Conservation (phyloP, 2,329 filamentous ascomycete genomes). For the Zymoseptoria crescenta region DNA sequence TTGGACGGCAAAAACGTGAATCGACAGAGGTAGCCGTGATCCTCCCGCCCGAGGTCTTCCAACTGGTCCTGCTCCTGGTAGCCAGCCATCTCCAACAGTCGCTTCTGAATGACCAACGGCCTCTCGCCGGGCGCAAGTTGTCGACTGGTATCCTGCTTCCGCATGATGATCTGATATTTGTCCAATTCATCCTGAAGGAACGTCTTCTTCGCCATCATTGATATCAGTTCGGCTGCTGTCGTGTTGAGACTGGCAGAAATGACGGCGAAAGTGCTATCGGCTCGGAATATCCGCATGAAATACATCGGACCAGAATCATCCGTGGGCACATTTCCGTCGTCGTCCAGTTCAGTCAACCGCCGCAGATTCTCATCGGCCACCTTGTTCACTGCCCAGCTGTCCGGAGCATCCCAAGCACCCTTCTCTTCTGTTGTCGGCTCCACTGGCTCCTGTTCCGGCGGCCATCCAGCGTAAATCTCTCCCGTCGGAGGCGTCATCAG, state of each 20-base stretch:
- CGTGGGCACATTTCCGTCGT: constrained; percentile 53
- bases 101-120: constrained; percentile 85
- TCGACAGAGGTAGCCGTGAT: constrained; percentile 93
- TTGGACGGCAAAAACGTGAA: constrained; percentile 91
- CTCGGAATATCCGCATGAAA: constrained; percentile 91
- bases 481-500: constrained; percentile 60
- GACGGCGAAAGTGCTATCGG: constrained; percentile 89
- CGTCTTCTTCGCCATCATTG: constrained; percentile 89
- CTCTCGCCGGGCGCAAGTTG: constrained; percentile 72
- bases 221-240: constrained; percentile 76
- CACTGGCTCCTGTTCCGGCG: constrained; percentile 28
- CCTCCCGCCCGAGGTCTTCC: constrained; percentile 89
- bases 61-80: constrained; percentile 81
- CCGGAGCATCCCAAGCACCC: constrained; percentile 81
- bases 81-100: constrained; percentile 80
- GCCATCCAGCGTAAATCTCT: constrained; percentile 44
- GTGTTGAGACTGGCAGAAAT: constrained; percentile 77
- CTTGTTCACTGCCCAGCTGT: constrained; percentile 89
- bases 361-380: constrained; percentile 55
- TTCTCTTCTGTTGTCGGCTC: constrained; percentile 25
- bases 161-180: constrained; percentile 92
- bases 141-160: constrained; percentile 81
- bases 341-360: constrained; percentile 57
- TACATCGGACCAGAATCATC: constrained; percentile 72
- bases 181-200: constrained; percentile 83